Percentiles rank a stretch among this genome's conserved stretches.
These are phyloP conservation scores for Sporisorium scitamineum DNA, from an alignment of 1,284 basidiomycete genomes.

Conservation along the genomic window DNA sequence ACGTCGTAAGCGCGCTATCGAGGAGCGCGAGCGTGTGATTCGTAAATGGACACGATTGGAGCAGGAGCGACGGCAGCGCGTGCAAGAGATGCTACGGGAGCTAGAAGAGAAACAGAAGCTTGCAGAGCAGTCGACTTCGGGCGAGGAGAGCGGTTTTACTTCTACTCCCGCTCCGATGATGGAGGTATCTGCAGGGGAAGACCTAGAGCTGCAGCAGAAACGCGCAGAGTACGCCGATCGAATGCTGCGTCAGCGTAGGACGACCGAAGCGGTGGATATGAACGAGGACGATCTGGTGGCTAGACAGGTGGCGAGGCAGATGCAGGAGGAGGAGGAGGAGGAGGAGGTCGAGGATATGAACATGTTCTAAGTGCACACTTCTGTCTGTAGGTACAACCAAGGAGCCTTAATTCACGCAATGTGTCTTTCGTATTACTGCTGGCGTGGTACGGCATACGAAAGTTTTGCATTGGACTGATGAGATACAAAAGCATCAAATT, in stretches of 20 bases:
- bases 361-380: conserved; percentile 25
- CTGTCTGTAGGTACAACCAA: too few species aligned
- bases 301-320: background rate
- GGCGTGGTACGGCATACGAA: too few species aligned
- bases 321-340: conserved; percentile 13
- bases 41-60: conserved; percentile 35
- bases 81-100: conserved; percentile 5
- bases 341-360: conserved; percentile 24
- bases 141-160: background rate
- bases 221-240: conserved; percentile 29
- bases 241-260: conserved; percentile 24
- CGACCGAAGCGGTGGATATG: conserved; percentile 19
- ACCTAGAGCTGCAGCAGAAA: conserved; percentile 16
- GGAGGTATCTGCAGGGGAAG: background rate
- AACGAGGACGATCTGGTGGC: conserved; percentile 22
- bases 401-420: too few species aligned
- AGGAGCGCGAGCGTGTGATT: conserved; percentile 45
- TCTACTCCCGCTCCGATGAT: too few species aligned
- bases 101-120: background rate
- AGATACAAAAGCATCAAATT: background rate
- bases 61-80: conserved; percentile 20
- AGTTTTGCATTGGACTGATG: background rate
- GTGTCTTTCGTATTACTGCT: background rate
- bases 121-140: background rate
- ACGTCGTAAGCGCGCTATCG: conserved; percentile 47